These are phyloP conservation scores for Marasmius fiardii DNA, from an alignment of 1,284 basidiomycete genomes.

Conservation along the genomic window DNA sequence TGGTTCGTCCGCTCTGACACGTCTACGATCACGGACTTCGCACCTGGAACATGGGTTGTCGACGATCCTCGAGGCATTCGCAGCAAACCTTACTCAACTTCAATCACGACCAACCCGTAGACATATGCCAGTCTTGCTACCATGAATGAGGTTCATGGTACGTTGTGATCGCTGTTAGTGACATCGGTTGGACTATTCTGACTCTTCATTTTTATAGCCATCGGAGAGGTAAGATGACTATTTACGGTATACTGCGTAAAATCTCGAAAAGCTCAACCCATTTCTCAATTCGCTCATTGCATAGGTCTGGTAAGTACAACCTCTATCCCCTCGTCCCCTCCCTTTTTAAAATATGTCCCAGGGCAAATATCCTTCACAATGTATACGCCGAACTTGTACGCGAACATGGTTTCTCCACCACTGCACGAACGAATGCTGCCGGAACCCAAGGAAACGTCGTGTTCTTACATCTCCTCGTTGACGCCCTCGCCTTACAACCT, in stretches of 20 bases:
- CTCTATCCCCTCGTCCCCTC: no score
- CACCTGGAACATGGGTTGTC: slow-evolving; percentile 34
- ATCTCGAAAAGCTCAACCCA: no score
- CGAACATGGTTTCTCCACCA: slow-evolving; percentile 24
- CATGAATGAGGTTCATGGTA: slow-evolving; percentile 35
- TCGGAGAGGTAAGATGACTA: neutral
- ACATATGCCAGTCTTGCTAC: slow-evolving; percentile 33
- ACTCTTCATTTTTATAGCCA: neutral
- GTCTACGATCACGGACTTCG: slow-evolving; percentile 37
- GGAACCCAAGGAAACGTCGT: slow-evolving; percentile 29
- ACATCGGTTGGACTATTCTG: neutral
- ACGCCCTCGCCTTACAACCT: slow-evolving; percentile 20
- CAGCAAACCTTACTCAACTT: slow-evolving; percentile 37
- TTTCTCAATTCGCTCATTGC: no score
- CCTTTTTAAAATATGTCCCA: slow-evolving; percentile 26
- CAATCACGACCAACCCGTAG: slow-evolving; percentile 32
- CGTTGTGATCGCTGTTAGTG: neutral
- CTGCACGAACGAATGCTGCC: slow-evolving; percentile 24
- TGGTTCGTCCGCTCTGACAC: no score
- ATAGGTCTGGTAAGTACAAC: no score
- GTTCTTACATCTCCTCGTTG: slow-evolving; percentile 28
- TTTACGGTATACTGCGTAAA: slow-evolving; percentile 18
- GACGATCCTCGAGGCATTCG: slow-evolving; percentile 31
- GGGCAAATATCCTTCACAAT: slow-evolving; percentile 36
- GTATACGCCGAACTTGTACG: slow-evolving; percentile 33